Evolutionary conservation across 2,329 filamentous ascomycete genomes (phyloP).

Genomic region (Trichophyton mentagrophytes): DNA sequence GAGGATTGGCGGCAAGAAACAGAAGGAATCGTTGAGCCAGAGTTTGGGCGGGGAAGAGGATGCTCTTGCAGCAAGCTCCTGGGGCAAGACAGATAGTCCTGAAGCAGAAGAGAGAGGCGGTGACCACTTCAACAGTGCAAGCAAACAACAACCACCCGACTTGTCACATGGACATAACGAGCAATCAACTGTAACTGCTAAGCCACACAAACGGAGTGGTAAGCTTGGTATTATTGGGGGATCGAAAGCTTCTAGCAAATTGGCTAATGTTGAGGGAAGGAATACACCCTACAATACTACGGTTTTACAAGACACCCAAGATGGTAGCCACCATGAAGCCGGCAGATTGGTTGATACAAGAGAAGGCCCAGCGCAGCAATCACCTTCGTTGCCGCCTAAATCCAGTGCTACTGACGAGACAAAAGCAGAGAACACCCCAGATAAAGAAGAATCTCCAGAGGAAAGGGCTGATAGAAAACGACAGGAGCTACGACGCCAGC

Average conservation of each 20-base stretch:
- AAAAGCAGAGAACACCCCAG: conserved; percentile 13
- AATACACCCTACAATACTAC: neutral
- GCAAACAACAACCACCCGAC: neutral
- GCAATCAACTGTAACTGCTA: conserved; percentile 12
- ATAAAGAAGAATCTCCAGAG: conserved; percentile 32
- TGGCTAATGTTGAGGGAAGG: neutral
- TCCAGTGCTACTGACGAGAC: neutral
- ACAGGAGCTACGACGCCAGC: conserved; percentile 42
- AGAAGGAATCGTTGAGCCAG: conserved; percentile 13
- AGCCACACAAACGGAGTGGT: conserved; percentile 14
- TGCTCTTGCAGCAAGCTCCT: neutral
- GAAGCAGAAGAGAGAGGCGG: conserved; percentile 9
- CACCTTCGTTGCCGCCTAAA: neutral
- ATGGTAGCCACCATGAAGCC: neutral
- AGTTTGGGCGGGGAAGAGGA: neutral
- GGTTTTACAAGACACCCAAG: neutral
- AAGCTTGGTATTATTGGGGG: conserved; percentile 28
- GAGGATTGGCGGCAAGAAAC: conserved; percentile 22
- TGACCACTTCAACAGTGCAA: conserved; percentile 5
- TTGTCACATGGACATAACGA: conserved; percentile 8
- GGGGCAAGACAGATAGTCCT: conserved; percentile 12
- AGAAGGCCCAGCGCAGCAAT: neutral
- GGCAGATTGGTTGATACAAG: neutral
- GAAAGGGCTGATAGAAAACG: conserved; percentile 44
- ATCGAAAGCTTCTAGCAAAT: conserved; percentile 2